These are phyloP conservation scores for Amanita fuliginea DNA, from an alignment of 768 basidiomycete species.

Conservation along the genomic window DNA sequence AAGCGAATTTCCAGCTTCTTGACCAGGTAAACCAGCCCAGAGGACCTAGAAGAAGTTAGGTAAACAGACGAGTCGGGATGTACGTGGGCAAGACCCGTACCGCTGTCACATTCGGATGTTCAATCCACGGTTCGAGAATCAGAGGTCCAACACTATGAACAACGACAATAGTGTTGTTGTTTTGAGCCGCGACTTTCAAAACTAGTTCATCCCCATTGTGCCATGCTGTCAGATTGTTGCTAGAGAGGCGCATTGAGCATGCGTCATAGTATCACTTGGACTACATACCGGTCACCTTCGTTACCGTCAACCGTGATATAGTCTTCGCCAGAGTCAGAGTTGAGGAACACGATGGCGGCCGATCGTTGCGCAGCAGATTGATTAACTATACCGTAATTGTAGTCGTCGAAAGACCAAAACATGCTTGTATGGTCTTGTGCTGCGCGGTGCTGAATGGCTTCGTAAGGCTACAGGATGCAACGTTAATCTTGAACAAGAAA, in stretches of 20 bases:
- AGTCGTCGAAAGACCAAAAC: constrained; percentile 64
- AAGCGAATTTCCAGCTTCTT: constrained; percentile 63
- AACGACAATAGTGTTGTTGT: constrained; percentile 65
- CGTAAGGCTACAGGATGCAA: constrained; percentile 40
- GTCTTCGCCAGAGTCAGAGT: constrained; percentile 75
- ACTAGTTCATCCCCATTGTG: constrained; percentile 63
- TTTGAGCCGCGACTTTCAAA: constrained; percentile 50
- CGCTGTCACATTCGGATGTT: constrained; percentile 62
- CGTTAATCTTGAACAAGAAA: background rate
- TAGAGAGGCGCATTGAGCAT: constrained; percentile 8
- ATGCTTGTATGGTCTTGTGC: constrained; percentile 44
- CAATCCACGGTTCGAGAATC: constrained; percentile 56
- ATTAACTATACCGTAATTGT: constrained; percentile 40
- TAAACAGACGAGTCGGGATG: constrained; percentile 4
- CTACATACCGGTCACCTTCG: constrained; percentile 50
- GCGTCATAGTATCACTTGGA: background rate
- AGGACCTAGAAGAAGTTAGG: constrained; percentile 24
- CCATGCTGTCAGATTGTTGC: constrained; percentile 68
- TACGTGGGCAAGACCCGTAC: constrained; percentile 28
- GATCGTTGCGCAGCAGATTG: constrained; percentile 37
- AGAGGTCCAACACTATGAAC: constrained; percentile 53
- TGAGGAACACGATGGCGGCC: constrained; percentile 72
- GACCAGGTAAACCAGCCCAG: constrained; percentile 61
- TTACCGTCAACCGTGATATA: constrained; percentile 78
- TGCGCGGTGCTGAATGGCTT: constrained; percentile 70